phyloP scores from a whole-genome alignment of 352 stramenopile genomes.

The Phytophthora brassicae region DNA sequence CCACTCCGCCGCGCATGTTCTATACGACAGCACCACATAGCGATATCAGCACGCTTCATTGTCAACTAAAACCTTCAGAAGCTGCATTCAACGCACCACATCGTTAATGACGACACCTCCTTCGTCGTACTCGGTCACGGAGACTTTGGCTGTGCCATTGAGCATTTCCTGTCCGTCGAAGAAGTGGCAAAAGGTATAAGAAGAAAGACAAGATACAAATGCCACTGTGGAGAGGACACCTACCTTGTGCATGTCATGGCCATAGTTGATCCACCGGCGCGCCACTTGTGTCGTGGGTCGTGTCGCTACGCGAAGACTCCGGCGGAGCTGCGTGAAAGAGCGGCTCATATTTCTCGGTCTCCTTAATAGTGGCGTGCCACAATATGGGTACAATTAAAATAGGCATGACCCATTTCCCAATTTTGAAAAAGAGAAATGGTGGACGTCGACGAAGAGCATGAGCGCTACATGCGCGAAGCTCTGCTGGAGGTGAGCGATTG shows the following conservation, averaged over 20 bases:
- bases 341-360: conserved; percentile 23
- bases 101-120: conserved; percentile 85
- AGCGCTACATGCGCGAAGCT: conserved; percentile 73
- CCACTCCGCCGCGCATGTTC: conserved; percentile 83
- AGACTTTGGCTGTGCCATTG: conserved; percentile 74
- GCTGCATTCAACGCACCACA: conserved; percentile 39
- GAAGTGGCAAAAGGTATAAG: not conserved
- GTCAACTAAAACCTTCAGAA: not conserved
- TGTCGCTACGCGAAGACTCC: conserved; percentile 18
- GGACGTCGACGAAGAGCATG: conserved; percentile 34
- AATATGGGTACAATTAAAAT: not conserved
- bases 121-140: conserved; percentile 84
- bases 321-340: conserved; percentile 33
- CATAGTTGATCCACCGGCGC: conserved; percentile 74
- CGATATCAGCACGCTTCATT: not conserved
- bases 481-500: conserved; percentile 53
- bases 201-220: not conserved
- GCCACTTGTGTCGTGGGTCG: conserved; percentile 19
- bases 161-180: conserved; percentile 72
- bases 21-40: conserved; percentile 15
- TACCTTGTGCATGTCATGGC: conserved; percentile 83
- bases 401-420: not conserved
- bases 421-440: conserved; percentile 12
- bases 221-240: not conserved
- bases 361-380: conserved; percentile 6